phyloP scores from a whole-genome alignment of 495 filamentous ascomycete genomes.

The Trichoderma orchidacearum region DNA sequence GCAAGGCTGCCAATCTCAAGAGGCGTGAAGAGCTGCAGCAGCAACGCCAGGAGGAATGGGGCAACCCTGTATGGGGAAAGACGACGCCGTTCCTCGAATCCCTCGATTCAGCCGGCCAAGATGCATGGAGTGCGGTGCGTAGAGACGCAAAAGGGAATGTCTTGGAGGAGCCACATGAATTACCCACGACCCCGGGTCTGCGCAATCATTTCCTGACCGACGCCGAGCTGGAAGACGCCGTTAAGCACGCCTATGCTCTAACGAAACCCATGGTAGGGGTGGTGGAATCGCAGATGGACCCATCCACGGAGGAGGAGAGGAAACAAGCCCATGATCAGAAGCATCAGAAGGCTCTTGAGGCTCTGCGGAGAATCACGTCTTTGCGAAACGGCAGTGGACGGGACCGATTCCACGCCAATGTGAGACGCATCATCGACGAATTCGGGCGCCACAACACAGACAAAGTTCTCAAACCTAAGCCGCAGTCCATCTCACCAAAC shows the following conservation, averaged over 20 bases:
- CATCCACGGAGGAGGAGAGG: constrained; percentile 26
- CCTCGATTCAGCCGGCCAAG: constrained; percentile 48
- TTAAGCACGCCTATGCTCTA: constrained; percentile 50
- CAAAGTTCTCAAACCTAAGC: constrained; percentile 40
- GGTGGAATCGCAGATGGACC: constrained; percentile 26
- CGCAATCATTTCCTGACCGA: constrained; percentile 64
- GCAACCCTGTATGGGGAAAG: constrained; percentile 66
- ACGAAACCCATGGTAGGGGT: constrained; percentile 36
- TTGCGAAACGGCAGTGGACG: constrained; percentile 61
- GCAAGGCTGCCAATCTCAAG: constrained; percentile 65
- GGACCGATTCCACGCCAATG: constrained; percentile 66
- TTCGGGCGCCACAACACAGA: constrained; percentile 95
- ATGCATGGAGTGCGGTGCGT: constrained; percentile 14
- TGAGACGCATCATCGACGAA: constrained; percentile 65
- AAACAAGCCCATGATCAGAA: constrained; percentile 18
- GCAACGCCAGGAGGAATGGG: constrained; percentile 40
- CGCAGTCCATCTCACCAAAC: constrained; percentile 22
- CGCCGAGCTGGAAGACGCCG: constrained; percentile 45
- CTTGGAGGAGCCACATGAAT: constrained; percentile 15
- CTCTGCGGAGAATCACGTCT: constrained; percentile 61
- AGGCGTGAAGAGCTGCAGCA: constrained; percentile 49
- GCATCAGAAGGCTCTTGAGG: constrained; percentile 44
- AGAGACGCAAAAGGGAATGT: constrained; percentile 21
- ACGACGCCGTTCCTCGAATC: constrained; percentile 73
- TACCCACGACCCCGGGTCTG: constrained; percentile 31